Base-by-base conservation (phyloP, 495 filamentous ascomycete genomes). In the Evansstolkia leycettana region DNA sequence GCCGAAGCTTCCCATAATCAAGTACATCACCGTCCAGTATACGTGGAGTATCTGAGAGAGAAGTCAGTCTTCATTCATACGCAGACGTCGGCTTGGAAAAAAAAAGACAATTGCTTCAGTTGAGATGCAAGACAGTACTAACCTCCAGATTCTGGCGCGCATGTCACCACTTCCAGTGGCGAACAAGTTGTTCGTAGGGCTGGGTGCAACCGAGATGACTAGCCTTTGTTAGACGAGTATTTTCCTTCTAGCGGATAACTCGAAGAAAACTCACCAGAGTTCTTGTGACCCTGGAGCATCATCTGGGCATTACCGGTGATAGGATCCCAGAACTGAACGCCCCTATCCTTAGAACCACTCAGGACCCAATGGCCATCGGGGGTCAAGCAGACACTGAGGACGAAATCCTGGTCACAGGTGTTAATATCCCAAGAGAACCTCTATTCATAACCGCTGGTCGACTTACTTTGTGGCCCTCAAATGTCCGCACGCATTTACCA, bases 281-380 rank as follows among this genome's bases (percentile, higher is more conserved):
- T 90, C 65, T 89, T 89, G 56, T 92, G 86, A 18, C 86, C 85
- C 56, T 92, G 85, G 34, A 92, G 73, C 84, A 89, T 90, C 60
- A 93, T 75, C 55, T 92, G 85, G 5, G 85, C 82, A 49, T 80
- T 78, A 9, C 85, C 86, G 31, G 82, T 90, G 48, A 78, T 72
- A 10, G 86, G 83, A 51, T 92, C 82, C 85, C 85, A 93, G 66
- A 93, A 92, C 55, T 90, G 86, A 13, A 93, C 85, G 26, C 85
- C 86, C 28, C 85, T 69, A 50, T 93, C 85, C 61, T 93, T 90
- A 23, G 83, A 89, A 16, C 85, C 86, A 42, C 84, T 90, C 58
- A 93, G 76, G 13, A 93, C 85, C 85, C 85, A 93, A 41, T 77
- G 72, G 36, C 80, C 79, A 52, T 93, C 85, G 28, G 85, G 85